Base-by-base conservation (phyloP, 176 grass and related monocot species). In the Cenchrus fungigraminus region DNA sequence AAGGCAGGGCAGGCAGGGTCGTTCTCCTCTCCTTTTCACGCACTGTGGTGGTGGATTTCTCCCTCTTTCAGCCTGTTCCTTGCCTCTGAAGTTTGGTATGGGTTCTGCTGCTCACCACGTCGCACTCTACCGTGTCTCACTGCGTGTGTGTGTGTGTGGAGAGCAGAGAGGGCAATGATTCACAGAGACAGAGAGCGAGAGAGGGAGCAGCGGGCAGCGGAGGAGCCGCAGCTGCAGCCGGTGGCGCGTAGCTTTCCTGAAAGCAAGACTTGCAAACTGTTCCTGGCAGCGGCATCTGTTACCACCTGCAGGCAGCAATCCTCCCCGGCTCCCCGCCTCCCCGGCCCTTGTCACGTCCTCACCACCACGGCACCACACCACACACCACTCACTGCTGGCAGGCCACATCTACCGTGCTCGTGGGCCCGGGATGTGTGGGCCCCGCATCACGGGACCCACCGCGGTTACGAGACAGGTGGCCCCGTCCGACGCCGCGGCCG, bases 161-260 rank as follows among this genome's bases (percentile, higher is more conserved):
- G 22, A 9, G 19, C 2, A 12, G 43, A 71, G 19, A 34, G 14
- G 8, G 43, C 86, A 77, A 78, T 56, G 86, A 83, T 83, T 78
- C 68, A 59, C 63, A 6, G 53, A 29, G 12, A 32, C 32, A 85
- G 61, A 62, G 7, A 32, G 29, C 2, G 10, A 34, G 61, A 25
- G 47, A 85, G 63, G 53, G 8, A 37, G 32, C 47, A 9, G 56
- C 29, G 59, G 15, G 6, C 58, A 19, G 14, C 10, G 14, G 2
- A 50, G 34, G 12, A 12, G 66, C 15, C 25, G 43, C 2, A 44
- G 11, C 5, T 8, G 70, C 59, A 32, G 52, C n/a, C 10, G 91
- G 80, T 89, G 85, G 70, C 52, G n/a, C 51, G 88, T 91, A n/a
- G 81, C 91, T 93, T 93, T 89, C 83, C 44, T 84, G 68, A 87